Evolutionary conservation across 2,329 filamentous ascomycete species (phyloP), one percentile per base, ranked within the genome.

Genomic region (Ceratocystis alfenasii): DNA sequence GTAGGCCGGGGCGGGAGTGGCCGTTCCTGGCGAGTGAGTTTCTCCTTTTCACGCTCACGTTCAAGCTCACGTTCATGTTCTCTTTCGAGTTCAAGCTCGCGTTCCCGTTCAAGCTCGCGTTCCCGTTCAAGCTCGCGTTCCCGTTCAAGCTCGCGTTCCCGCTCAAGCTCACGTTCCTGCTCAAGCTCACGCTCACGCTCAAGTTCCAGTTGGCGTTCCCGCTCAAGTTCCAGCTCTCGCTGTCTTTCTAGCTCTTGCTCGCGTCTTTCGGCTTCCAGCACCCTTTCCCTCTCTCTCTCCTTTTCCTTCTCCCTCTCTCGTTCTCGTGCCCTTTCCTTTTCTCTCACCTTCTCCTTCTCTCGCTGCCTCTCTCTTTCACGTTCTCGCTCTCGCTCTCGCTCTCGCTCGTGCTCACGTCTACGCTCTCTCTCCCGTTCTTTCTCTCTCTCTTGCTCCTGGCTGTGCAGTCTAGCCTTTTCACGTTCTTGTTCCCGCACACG

Each of bases 401-500:
- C 46, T 25, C 36, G 20, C 50, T 66, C 69, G 67, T 69, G 70
- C 67, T 75, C 72, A 30, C 66, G 68, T 50, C 63, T 68, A 48
- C 67, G 63, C 53, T 70, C 68, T 66, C 75, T 76, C 64, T 82
- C 79, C 67, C 80, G 78, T 50, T 82, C 80, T 71, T 81, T 84
- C n/a, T 62, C 53, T 67, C 83, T 81, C 69, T 85, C 82, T 69
- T 83, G 81, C 69, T 85, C 82, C 69, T 83, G 76, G 71, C 78
- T 83, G 68, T 82, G 83, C 2, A 81, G 76, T 17, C 79, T 78
- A 5, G 83, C 87, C 72, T 88, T 89, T 70, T 87, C 83, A 5
- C 86, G 80, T 72, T 90, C 87, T 74, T 87, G 87, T 70, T 86
- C 83, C 7, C 87, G 83, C 55, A 81, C 83, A 71, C 86, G 88